These are phyloP conservation scores for Eremothecium coryli DNA, from an alignment of 1,139 yeast genomes.

Conservation along the genomic window DNA sequence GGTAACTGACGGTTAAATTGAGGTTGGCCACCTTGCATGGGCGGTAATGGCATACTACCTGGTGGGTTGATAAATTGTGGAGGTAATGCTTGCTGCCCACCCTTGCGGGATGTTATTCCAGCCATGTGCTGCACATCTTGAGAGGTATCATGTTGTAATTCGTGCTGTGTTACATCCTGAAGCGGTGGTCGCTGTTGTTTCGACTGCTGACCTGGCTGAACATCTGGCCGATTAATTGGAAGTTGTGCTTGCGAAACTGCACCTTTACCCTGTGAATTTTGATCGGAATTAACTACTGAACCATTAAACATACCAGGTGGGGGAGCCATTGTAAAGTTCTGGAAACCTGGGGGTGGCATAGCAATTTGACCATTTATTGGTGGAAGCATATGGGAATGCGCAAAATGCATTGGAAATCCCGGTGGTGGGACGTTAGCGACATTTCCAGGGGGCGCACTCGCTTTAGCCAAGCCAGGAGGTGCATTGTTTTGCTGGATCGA, in stretches of 20 bases:
- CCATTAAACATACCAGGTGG: conserved; percentile 21
- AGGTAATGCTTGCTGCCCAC: conserved; percentile 11
- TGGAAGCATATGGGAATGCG: conserved; percentile 20
- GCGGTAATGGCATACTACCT: conserved; percentile 17
- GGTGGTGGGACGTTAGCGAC: conserved; percentile 9
- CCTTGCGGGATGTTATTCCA: not conserved
- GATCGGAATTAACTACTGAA: conserved; percentile 4
- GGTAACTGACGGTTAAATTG: conserved; percentile 10
- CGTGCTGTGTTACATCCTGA: conserved; percentile 11
- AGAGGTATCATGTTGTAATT: conserved; percentile 10
- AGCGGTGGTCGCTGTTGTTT: conserved; percentile 8
- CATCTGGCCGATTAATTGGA: conserved; percentile 18
- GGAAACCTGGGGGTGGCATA: conserved; percentile 18
- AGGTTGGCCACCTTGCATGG: conserved; percentile 12
- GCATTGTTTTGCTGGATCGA: conserved; percentile 9
- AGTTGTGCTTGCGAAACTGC: conserved; percentile 19
- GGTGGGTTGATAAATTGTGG: conserved; percentile 14
- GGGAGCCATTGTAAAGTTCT: conserved; percentile 17
- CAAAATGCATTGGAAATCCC: conserved; percentile 20
- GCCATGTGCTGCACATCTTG: conserved; percentile 7
- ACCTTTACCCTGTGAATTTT: conserved; percentile 11
- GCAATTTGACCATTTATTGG: conserved; percentile 8
- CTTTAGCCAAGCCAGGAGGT: conserved; percentile 8
- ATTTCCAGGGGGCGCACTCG: not conserved
- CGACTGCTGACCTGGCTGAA: conserved; percentile 15